Conservation (phyloP, 768 basidiomycete genomes). For the Favolaschia claudopus region DNA sequence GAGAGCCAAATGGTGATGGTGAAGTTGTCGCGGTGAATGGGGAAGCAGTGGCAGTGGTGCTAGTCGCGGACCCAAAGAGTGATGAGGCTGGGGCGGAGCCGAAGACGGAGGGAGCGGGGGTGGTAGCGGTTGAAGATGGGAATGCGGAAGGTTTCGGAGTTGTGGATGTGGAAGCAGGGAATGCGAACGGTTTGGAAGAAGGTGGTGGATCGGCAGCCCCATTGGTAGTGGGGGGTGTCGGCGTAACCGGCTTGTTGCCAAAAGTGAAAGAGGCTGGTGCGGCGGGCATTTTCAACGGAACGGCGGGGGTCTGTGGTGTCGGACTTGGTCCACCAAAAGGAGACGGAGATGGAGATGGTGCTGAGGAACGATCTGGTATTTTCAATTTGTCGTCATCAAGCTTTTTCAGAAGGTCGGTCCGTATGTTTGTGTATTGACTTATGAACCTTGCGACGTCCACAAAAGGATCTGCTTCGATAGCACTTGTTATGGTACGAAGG, state of each 20-base stretch:
- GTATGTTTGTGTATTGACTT: conserved; percentile 65
- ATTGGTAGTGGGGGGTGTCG: conserved; percentile 5
- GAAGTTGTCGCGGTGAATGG: conserved; percentile 17
- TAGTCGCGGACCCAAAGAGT: conserved; percentile 6
- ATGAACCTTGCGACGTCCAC: conserved; percentile 63
- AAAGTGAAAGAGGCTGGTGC: conserved; percentile 11
- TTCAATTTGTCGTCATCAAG: conserved; percentile 48
- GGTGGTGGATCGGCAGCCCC: conserved; percentile 8
- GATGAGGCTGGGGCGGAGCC: conserved; percentile 1
- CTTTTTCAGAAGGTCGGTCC: conserved; percentile 62
- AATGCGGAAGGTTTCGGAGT: conserved; percentile 18
- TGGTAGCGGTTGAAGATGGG: conserved; percentile 6
- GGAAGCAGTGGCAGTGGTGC: conserved; percentile 2
- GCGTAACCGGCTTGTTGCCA: conserved; percentile 1
- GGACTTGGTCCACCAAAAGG: conserved; percentile 13
- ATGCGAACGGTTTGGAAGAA: conserved; percentile 6
- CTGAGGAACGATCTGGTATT: conserved; percentile 12
- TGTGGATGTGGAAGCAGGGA: conserved; percentile 17
- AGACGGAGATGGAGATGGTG: conserved; percentile 23
- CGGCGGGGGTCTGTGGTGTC: conserved; percentile 3
- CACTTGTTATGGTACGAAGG: conserved; percentile 61
- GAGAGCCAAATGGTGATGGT: conserved; percentile 15
- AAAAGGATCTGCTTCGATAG: conserved; percentile 75
- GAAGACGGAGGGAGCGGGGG: conserved; percentile 9
- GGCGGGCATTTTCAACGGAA: conserved; percentile 19